Evolutionary conservation across 2,329 filamentous ascomycete species (phyloP).

Genomic region (Clarireedia monteithiana): DNA sequence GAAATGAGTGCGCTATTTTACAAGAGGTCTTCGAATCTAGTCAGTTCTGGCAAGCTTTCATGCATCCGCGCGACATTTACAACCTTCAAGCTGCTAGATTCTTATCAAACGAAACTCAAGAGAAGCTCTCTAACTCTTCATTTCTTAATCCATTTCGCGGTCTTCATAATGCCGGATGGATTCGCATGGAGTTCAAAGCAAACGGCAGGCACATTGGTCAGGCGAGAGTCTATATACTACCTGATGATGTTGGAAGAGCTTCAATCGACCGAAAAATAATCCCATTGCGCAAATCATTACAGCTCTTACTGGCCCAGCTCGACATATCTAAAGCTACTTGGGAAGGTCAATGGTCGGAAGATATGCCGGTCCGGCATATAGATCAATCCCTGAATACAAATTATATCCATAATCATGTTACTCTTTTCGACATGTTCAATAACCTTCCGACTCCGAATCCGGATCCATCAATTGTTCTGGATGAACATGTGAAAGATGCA

Average conservation of each 20-base stretch:
- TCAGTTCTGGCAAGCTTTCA: conserved; percentile 17
- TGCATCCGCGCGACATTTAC: conserved; percentile 13
- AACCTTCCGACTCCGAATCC: conserved; percentile 61
- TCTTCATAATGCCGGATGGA: conserved; percentile 23
- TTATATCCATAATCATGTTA: conserved; percentile 33
- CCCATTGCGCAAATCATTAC: conserved; percentile 38
- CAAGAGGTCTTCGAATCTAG: conserved; percentile 10
- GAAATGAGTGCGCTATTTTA: conserved; percentile 7
- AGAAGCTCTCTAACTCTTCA: conserved; percentile 12
- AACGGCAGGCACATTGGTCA: conserved; percentile 20
- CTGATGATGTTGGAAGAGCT: conserved; percentile 54
- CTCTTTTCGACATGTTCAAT: conserved; percentile 67
- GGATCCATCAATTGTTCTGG: conserved; percentile 37
- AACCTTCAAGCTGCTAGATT: conserved; percentile 1
- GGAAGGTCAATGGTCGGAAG: conserved; percentile 36
- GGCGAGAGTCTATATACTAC: conserved; percentile 53
- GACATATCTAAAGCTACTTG: conserved; percentile 50
- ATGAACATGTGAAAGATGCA: conserved; percentile 43
- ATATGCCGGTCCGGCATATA: conserved; percentile 29
- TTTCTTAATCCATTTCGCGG: conserved; percentile 12
- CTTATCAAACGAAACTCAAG: conserved; percentile 16
- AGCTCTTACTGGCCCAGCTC: conserved; percentile 41
- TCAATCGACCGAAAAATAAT: conserved; percentile 42
- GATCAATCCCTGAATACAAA: conserved; percentile 29
- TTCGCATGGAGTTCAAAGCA: conserved; percentile 25